Percentiles rank a stretch among this genome's conserved stretches.
These are phyloP conservation scores for Colletotrichum scovillei DNA, from an alignment of 2,329 filamentous ascomycete genomes.

Conservation along the genomic window DNA sequence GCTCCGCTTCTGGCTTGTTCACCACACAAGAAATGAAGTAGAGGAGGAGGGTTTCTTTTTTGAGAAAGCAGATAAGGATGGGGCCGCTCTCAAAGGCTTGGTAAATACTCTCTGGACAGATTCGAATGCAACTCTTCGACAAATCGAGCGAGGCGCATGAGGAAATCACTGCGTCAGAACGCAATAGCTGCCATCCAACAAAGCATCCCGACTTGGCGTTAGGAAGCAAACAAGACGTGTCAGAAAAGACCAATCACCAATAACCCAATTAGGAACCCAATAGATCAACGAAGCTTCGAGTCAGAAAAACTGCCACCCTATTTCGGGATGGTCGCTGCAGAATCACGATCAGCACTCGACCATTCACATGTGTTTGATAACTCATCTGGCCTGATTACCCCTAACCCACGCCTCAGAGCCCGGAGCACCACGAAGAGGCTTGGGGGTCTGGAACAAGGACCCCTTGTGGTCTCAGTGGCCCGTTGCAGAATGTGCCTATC, in stretches of 20 bases:
- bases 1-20: neutral
- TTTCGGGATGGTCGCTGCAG: neutral
- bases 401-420: neutral
- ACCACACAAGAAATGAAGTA: neutral
- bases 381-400: neutral
- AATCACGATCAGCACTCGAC: neutral
- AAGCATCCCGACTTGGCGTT: neutral
- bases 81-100: too few species aligned
- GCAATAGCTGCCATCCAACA: neutral
- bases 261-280: neutral
- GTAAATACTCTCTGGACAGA: neutral
- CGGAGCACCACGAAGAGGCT: neutral
- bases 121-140: neutral
- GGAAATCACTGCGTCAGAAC: neutral
- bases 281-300: neutral
- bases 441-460: neutral
- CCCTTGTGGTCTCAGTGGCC: neutral
- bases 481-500: neutral
- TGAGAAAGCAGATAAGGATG: neutral
- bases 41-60: too few species aligned
- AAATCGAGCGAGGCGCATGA: neutral
- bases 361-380: neutral
- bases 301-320: slow-evolving; percentile 8
- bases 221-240: neutral
- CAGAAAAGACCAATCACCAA: neutral